phyloP scores from a whole-genome alignment of 305 asterid species.

The Rubia balearica region DNA sequence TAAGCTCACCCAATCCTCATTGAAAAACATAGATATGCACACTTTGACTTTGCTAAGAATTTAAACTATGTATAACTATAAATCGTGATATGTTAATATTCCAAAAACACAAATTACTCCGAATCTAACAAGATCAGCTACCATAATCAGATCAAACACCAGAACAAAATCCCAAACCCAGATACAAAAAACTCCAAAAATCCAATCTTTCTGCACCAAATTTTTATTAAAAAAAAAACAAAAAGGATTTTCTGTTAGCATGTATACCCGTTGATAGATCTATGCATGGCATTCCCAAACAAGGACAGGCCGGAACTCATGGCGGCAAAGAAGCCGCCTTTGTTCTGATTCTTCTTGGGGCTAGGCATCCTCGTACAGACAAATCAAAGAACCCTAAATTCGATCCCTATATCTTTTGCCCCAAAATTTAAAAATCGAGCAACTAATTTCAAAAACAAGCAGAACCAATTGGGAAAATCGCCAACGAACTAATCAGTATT shows the following conservation, averaged over 20 bases:
- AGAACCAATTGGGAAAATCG: not conserved
- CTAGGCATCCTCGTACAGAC: constrained; percentile 17
- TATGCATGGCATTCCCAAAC: constrained; percentile 44
- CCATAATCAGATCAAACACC: constrained; percentile 1
- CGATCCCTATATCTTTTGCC: not conserved
- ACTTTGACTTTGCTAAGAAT: not conserved
- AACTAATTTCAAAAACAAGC: not conserved
- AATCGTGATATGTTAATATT: not conserved
- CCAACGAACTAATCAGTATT: not conserved
- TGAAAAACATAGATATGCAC: not conserved
- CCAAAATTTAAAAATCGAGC: not conserved
- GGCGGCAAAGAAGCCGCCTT: constrained; percentile 58
- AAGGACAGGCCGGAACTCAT: constrained; percentile 42
- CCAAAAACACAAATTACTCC: not conserved
- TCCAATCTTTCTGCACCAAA: not conserved
- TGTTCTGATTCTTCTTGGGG: constrained; percentile 20
- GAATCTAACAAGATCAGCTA: not conserved
- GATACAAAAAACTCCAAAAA: not conserved
- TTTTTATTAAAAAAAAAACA: not conserved
- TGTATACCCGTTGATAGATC: constrained; percentile 56
- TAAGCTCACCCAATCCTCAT: not conserved
- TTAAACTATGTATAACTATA: not conserved
- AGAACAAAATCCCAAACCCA: not conserved
- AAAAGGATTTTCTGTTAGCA: not conserved
- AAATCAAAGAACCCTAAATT: constrained; percentile 13